A percentile compares a stretch with the other conserved stretches of the same genome.
Conservation (phyloP, 306 rosid genomes). For the Lathyrus tuberosus region DNA sequence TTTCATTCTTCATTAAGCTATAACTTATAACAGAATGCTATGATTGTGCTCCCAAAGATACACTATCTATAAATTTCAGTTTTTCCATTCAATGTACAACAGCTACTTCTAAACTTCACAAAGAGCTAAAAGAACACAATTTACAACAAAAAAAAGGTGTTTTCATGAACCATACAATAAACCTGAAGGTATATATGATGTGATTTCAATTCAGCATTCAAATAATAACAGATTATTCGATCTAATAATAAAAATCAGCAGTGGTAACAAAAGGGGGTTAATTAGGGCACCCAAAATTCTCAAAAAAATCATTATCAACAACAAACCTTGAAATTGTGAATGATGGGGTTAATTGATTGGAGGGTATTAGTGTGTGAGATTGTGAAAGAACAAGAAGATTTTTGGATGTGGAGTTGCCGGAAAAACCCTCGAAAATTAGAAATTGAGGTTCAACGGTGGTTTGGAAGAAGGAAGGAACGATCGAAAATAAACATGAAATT, state of each 20-base stretch:
- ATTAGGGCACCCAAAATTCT: slow-evolving; percentile 14
- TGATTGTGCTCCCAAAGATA: slow-evolving; percentile 10
- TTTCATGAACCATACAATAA: slow-evolving; percentile 11
- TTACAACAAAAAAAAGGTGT: background rate
- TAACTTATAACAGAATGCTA: background rate
- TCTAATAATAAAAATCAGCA: background rate
- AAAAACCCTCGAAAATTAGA: background rate
- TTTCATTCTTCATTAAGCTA: slow-evolving; percentile 22
- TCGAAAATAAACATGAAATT: background rate
- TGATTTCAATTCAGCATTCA: background rate
- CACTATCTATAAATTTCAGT: slow-evolving; percentile 10
- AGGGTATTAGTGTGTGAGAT: background rate
- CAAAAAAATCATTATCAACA: background rate
- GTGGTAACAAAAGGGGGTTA: background rate
- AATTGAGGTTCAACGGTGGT: background rate
- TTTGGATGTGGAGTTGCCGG: background rate
- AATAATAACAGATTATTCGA: background rate
- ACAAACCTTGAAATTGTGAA: slow-evolving; percentile 20
- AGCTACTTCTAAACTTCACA: background rate
- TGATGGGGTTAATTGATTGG: background rate
- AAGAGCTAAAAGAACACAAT: background rate
- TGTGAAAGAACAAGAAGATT: background rate
- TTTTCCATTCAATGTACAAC: slow-evolving; percentile 1
- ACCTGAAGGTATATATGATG: background rate
- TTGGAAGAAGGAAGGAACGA: background rate